A percentile compares a stretch with the other conserved stretches of the same genome.
Conservation (phyloP, 2,329 filamentous ascomycete species). For the Colletotrichum filicis region DNA sequence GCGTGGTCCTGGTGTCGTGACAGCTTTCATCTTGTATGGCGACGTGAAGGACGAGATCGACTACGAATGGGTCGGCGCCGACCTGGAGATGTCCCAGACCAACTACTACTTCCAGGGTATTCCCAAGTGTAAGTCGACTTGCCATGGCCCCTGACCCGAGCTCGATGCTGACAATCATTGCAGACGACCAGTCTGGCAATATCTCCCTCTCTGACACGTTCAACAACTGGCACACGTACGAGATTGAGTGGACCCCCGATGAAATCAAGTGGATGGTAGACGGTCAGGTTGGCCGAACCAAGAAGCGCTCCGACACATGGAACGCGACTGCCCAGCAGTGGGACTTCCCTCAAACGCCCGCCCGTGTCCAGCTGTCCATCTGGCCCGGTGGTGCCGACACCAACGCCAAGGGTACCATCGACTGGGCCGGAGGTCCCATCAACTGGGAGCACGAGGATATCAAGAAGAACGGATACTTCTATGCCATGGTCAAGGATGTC, state of each 20-base stretch:
- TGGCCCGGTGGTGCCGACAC: slow-evolving; percentile 89
- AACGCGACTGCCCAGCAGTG: slow-evolving; percentile 85
- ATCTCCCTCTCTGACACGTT: slow-evolving; percentile 78
- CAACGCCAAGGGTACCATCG: slow-evolving; percentile 86
- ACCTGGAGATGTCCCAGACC: slow-evolving; percentile 83
- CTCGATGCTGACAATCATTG: slow-evolving; percentile 33
- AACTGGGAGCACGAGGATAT: slow-evolving; percentile 88
- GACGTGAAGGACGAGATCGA: slow-evolving; percentile 99
- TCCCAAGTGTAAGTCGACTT: slow-evolving; percentile 76
- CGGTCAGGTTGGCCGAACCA: slow-evolving; percentile 78
- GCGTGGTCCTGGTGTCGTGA: slow-evolving; percentile 90
- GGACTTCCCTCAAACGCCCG: slow-evolving; percentile 90
- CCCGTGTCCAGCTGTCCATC: slow-evolving; percentile 91
- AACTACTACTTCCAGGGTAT: slow-evolving; percentile 99
- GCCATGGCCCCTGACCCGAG: slow-evolving; percentile 23
- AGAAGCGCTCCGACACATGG: slow-evolving; percentile 84
- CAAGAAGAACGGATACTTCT: slow-evolving; percentile 88
- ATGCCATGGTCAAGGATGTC: slow-evolving; percentile 80
- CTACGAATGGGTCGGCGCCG: slow-evolving; percentile 90
- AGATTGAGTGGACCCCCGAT: slow-evolving; percentile 92
- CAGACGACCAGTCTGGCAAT: slow-evolving; percentile 82
- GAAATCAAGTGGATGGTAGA: slow-evolving; percentile 88
- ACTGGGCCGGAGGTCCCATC: slow-evolving; percentile 92
- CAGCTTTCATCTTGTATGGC: slow-evolving; percentile 93
- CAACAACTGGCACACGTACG: slow-evolving; percentile 86